Base-by-base conservation (phyloP, 176 grass and related monocot genomes). In the Paspalum notatum region DNA sequence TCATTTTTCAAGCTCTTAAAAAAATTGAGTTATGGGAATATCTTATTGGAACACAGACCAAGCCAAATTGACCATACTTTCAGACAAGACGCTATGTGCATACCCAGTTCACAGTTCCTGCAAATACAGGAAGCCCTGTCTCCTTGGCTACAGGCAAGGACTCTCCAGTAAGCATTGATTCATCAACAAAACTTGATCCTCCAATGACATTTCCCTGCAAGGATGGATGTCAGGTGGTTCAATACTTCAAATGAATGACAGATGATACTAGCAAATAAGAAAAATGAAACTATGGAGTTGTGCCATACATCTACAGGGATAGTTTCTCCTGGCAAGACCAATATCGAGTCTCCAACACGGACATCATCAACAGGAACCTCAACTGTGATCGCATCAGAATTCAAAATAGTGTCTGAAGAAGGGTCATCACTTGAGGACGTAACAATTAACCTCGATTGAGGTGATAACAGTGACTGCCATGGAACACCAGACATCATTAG, bases 101-200 rank as follows among this genome's bases (percentile, higher is more conserved):
- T 93, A 98, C 95, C 95, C 95, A 98, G 60, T 98, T 98, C 74
- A 94, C 90, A 83, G 95, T 98, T 89, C 95, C 95, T 76, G 95
- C 72, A 89, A 90, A 98, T 81, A 98, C 95, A 84, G 80, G 61
- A 56, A 89, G 80, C 41, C 95, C 95, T 66, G 43, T 88, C 87
- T 93, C 95, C 88, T 98, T 98, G 55, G 91, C 82, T 66, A 98
- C 86, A 40, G 95, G 95, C 79, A 98, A 87, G 50, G 95, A 98
- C 85, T 98, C 95, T 77, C 95, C 95, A 46, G 90, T 98, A 82
- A 98, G 95, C 95, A 98, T 98, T 65, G 95, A 94, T 85, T 98
- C 95, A 27, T 98, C 92, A 45, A 98, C 95, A 89, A 89, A 92
- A 89, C 95, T 94, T 74, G 87, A 93, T 6, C 95, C 95, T 71